These are phyloP conservation scores for Lactarius tabidus DNA, from an alignment of 768 basidiomycete species.

Conservation along the genomic window DNA sequence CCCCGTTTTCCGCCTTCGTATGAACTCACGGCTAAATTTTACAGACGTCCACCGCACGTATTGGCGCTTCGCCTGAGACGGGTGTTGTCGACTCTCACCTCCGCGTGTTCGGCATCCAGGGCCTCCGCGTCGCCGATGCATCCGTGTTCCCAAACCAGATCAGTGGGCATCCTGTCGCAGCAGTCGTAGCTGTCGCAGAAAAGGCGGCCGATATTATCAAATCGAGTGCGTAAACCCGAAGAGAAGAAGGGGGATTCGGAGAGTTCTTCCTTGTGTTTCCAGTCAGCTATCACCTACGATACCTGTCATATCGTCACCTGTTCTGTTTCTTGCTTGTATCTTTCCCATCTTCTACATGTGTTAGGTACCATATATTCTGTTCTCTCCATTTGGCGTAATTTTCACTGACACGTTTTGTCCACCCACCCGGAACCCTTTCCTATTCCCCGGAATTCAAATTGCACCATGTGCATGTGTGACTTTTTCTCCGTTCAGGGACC, in stretches of 20 bases:
- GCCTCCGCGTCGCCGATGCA: conserved; percentile 37
- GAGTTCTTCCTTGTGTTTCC: neutral
- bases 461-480: neutral
- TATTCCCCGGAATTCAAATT: neutral
- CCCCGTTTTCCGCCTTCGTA: neutral
- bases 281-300: too few relatives aligned
- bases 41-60: conserved; percentile 22
- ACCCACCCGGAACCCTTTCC: neutral
- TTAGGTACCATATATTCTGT: neutral
- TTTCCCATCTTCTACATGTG: neutral
- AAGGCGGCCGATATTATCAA: conserved; percentile 19
- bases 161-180: conserved; percentile 13
- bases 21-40: neutral
- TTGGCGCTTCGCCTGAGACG: conserved; percentile 11
- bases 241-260: neutral
- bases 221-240: neutral
- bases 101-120: conserved; percentile 41
- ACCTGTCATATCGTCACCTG: neutral
- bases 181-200: conserved; percentile 18
- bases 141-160: conserved; percentile 23
- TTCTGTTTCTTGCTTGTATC: neutral
- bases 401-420: neutral
- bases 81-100: conserved; percentile 43
- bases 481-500: neutral
- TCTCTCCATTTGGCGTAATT: neutral